These are phyloP conservation scores for Lecanosticta acicola DNA, from an alignment of 2,329 filamentous ascomycete species.

Conservation along the genomic window DNA sequence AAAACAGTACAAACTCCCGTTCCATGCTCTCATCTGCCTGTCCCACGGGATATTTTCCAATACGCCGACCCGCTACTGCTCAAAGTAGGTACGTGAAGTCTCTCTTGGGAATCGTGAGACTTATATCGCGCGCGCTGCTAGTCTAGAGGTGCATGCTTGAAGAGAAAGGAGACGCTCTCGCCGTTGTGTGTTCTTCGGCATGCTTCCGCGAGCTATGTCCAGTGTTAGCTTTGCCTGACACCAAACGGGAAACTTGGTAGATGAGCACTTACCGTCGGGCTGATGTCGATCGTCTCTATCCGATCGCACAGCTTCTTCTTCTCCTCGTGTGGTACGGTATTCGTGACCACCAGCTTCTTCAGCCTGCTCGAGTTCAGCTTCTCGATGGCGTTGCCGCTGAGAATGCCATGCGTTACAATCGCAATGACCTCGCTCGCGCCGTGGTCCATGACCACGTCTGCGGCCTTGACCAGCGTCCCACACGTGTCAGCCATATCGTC, in stretches of 20 bases:
- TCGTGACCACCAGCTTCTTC: slow-evolving; percentile 78
- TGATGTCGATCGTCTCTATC: slow-evolving; percentile 87
- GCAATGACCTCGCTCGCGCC: slow-evolving; percentile 85
- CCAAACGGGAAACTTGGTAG: no score
- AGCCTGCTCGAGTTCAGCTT: slow-evolving; percentile 74
- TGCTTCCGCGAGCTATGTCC: slow-evolving; percentile 55
- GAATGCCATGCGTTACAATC: slow-evolving; percentile 89
- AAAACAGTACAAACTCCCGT: neutral
- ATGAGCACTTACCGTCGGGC: slow-evolving; percentile 60
- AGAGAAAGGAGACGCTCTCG: slow-evolving; percentile 61
- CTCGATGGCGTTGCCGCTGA: slow-evolving; percentile 82
- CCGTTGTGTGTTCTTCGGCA: slow-evolving; percentile 66
- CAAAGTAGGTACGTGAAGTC: neutral
- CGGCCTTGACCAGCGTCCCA: slow-evolving; percentile 81
- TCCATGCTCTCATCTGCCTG: neutral
- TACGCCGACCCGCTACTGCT: neutral
- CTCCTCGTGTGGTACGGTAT: slow-evolving; percentile 75
- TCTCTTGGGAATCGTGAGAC: neutral
- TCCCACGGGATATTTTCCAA: neutral
- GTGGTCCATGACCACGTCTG: slow-evolving; percentile 79
- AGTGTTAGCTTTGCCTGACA: slow-evolving; percentile 17
- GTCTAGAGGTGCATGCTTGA: slow-evolving; percentile 55
- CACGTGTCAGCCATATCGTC: slow-evolving; percentile 98
- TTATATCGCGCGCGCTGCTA: slow-evolving; percentile 3
- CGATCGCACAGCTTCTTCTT: slow-evolving; percentile 73